phyloP scores from a whole-genome alignment of 495 filamentous ascomycete genomes.

The Venustampulla echinocandica region DNA sequence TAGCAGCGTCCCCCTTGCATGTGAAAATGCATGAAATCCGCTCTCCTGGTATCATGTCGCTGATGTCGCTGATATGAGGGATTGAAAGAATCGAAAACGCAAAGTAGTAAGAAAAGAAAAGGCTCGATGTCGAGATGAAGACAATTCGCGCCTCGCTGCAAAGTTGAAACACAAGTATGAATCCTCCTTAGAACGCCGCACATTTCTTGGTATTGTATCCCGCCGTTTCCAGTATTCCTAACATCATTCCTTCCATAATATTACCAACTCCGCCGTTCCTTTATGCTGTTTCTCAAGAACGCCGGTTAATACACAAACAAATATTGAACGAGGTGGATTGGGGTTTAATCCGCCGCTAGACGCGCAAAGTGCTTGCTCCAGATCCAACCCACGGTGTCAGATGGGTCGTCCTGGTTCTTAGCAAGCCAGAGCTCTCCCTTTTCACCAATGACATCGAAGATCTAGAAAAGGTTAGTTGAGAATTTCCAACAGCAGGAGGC shows the following conservation, averaged over 20 bases:
- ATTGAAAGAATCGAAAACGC: too few species aligned
- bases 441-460: slow-evolving; percentile 85
- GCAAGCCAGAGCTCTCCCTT: slow-evolving; percentile 98
- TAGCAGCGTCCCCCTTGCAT: too few species aligned
- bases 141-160: too few species aligned
- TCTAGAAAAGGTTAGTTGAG: slow-evolving; percentile 29
- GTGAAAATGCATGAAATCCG: too few species aligned
- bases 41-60: too few species aligned
- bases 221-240: neutral
- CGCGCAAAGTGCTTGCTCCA: slow-evolving; percentile 97
- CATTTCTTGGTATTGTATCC: neutral
- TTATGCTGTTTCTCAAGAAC: neutral
- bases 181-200: slow-evolving; percentile 1
- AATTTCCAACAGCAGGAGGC: neutral
- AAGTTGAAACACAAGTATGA: neutral
- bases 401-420: slow-evolving; percentile 86
- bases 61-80: too few species aligned
- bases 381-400: slow-evolving; percentile 82
- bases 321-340: neutral
- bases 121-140: too few species aligned
- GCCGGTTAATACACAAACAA: neutral
- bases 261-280: slow-evolving; percentile 1
- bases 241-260: neutral
- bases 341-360: slow-evolving; percentile 35
- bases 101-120: too few species aligned